Percentiles rank a stretch among this genome's conserved stretches.
Evolutionary conservation across 768 basidiomycete genomes (phyloP).

Genomic region (Stropharia rugosoannulata): DNA sequence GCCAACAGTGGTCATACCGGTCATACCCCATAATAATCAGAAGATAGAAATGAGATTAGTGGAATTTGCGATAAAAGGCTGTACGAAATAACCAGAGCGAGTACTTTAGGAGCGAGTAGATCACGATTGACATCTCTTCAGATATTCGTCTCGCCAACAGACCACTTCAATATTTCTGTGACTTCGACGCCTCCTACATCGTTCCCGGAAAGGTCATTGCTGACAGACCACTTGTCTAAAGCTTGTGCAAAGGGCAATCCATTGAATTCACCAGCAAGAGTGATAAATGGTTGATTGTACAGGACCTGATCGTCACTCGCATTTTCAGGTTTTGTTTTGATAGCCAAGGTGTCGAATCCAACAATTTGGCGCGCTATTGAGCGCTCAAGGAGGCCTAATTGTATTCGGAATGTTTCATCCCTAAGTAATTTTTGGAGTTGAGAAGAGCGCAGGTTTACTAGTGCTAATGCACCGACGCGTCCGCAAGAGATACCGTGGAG

Average conservation of each 20-base stretch:
- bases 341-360: constrained; percentile 69
- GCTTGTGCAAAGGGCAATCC: constrained; percentile 42
- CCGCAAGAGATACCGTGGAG: constrained; percentile 48
- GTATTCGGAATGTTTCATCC: constrained; percentile 48
- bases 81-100: too few relatives aligned
- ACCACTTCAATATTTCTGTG: constrained; percentile 63
- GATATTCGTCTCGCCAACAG: constrained; percentile 44
- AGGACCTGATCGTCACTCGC: constrained; percentile 48
- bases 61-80: background rate
- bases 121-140: background rate
- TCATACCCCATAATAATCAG: too few relatives aligned
- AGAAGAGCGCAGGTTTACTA: constrained; percentile 43
- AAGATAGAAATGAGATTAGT: too few relatives aligned
- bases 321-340: constrained; percentile 33
- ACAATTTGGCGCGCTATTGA: constrained; percentile 83
- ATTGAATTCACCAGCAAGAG: constrained; percentile 57
- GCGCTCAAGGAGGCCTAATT: constrained; percentile 65
- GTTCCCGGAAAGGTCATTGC: constrained; percentile 41
- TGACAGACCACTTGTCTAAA: constrained; percentile 53
- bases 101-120: background rate
- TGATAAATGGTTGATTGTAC: constrained; percentile 75
- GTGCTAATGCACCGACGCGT: constrained; percentile 56
- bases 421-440: constrained; percentile 41
- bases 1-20: background rate
- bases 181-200: constrained; percentile 41